phyloP scores from a whole-genome alignment of 1,284 basidiomycete genomes.

The Ustilago vetiveriae region DNA sequence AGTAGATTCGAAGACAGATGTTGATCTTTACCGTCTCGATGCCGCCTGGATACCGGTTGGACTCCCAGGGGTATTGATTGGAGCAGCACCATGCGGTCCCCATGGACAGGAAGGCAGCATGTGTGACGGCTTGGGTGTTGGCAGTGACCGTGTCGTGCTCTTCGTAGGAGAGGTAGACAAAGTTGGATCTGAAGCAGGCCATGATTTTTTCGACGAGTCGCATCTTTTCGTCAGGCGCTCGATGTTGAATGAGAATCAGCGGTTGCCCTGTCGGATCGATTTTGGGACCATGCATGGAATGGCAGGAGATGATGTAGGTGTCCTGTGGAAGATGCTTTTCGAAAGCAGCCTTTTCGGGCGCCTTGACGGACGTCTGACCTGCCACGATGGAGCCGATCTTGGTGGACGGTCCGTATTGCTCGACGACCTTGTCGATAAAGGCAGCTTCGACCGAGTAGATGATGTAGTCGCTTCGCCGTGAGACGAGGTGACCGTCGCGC shows the following conservation, averaged over 20 bases:
- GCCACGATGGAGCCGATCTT: constrained; percentile 91
- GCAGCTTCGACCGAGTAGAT: constrained; percentile 96
- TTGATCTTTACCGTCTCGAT: constrained; percentile 99
- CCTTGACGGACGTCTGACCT: constrained; percentile 96
- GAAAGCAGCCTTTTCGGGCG: constrained; percentile 89
- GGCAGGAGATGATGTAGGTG: constrained; percentile 88
- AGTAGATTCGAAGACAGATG: constrained; percentile 87
- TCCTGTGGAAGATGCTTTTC: constrained; percentile 87
- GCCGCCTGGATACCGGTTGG: constrained; percentile 89
- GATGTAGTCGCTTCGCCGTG: constrained; percentile 84
- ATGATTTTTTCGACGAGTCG: constrained; percentile 84
- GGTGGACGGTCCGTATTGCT: constrained; percentile 90
- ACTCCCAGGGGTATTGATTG: constrained; percentile 91
- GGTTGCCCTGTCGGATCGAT: constrained; percentile 92
- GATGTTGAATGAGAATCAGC: constrained; percentile 89
- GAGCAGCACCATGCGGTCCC: constrained; percentile 91
- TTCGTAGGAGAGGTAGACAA: constrained; percentile 91
- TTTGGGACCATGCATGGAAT: constrained; percentile 92
- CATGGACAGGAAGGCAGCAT: constrained; percentile 98
- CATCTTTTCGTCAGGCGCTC: constrained; percentile 80
- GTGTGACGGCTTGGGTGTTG: constrained; percentile 97
- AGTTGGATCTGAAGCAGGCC: constrained; percentile 80
- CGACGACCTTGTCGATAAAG: constrained; percentile 83
- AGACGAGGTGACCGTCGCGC: constrained; percentile 82
- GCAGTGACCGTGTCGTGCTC: constrained; percentile 96